phyloP scores from a whole-genome alignment of 371 early-diverging fungal genomes.

The Mucor velutinosus region DNA sequence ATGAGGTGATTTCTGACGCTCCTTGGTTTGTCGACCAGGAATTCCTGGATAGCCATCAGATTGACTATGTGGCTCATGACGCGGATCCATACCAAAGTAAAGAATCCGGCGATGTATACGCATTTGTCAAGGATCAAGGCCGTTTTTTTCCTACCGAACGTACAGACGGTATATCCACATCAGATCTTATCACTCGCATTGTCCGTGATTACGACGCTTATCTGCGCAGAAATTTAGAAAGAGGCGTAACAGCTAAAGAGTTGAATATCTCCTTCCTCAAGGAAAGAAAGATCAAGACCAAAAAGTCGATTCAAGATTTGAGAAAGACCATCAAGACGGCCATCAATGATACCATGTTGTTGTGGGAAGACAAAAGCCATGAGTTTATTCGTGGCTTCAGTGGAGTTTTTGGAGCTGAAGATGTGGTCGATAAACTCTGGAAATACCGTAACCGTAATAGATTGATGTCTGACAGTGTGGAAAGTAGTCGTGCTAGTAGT shows the following conservation, averaged over 20 bases:
- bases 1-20: slow-evolving; percentile 87
- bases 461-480: slow-evolving; percentile 19
- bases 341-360: slow-evolving; percentile 57
- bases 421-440: slow-evolving; percentile 49
- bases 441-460: slow-evolving; percentile 28
- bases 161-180: slow-evolving; percentile 95
- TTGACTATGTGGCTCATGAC: slow-evolving; percentile 99
- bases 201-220: slow-evolving; percentile 95
- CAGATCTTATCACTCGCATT: slow-evolving; percentile 94
- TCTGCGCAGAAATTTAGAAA: slow-evolving; percentile 88
- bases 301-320: slow-evolving; percentile 67
- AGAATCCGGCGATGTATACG: slow-evolving; percentile 92
- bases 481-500: slow-evolving; percentile 25
- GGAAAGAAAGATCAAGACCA: slow-evolving; percentile 74
- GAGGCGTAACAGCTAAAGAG: slow-evolving; percentile 91
- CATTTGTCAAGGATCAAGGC: slow-evolving; percentile 87
- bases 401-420: slow-evolving; percentile 66
- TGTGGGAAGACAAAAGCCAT: slow-evolving; percentile 73
- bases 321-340: slow-evolving; percentile 67
- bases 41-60: slow-evolving; percentile 86
- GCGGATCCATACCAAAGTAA: slow-evolving; percentile 88
- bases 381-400: slow-evolving; percentile 73
- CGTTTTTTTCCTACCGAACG: slow-evolving; percentile 90
- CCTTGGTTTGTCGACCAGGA: slow-evolving; percentile 92
- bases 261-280: slow-evolving; percentile 88